Base-by-base conservation (phyloP, 75 land plant species). In the Picea glauca region DNA sequence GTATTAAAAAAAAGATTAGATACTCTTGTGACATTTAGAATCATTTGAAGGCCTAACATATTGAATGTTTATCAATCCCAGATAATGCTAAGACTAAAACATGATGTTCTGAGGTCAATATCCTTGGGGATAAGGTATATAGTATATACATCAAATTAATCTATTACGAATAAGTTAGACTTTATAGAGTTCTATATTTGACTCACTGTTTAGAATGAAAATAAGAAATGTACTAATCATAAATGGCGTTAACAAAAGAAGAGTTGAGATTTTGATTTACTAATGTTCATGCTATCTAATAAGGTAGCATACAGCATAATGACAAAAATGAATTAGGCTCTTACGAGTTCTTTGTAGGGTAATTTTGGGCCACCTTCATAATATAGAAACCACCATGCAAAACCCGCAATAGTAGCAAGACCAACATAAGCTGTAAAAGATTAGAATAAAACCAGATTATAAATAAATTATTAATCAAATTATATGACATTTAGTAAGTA, bases 311-410 rank as follows among this genome's bases (percentile, higher is more conserved):
- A 50, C 1, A 50, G 26, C 9, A 70, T 7, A 70, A 43, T 20
- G 54, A 20, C 0, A n/a, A 43, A 46, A 70, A 21, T 33, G 15
- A 65, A 72, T 43, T 70, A 43, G 26, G 23, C 50, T 15, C 83
- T 88, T 84, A 97, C 99, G 93, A 97, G 79, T 81, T 97, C 98
- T 84, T 33, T 76, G 75, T 97, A 97, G 26, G 89, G 85, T 60
- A 97, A 82, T 78, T 83, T 87, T 17, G 99, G 99, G 26, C 99
- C 99, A 63, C 65, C 82, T 68, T 93, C 92, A 74, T 90, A 87
- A 76, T 93, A 97, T 73, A 97, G 82, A 83, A 93, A 97, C 99
- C 99, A 97, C 99, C 99, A 97, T 38, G 90, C 89, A 85, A 94
- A 97, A 9, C 99, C 99, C 60, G 91, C 98, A 75, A 97, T 85